Percentiles rank a stretch among this genome's conserved stretches.
phyloP scores from a whole-genome alignment of 805 yeast species.

The Lipomyces sp. region DNA sequence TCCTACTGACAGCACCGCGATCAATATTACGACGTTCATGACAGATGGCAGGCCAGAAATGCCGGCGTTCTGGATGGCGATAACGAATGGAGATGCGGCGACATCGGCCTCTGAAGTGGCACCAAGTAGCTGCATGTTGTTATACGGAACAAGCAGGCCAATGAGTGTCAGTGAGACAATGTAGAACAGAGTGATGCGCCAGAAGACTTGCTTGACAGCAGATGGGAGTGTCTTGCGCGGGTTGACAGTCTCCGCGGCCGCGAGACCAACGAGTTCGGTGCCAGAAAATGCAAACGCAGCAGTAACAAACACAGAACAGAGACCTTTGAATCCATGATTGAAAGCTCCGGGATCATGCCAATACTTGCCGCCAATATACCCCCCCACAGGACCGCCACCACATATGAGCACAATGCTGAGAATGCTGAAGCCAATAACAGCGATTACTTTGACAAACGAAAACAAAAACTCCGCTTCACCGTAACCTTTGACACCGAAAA shows the following conservation, averaged over 20 bases:
- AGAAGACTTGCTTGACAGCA: conserved; percentile 80
- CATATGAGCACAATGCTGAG: conserved; percentile 59
- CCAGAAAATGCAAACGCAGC: conserved; percentile 82
- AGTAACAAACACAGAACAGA: conserved; percentile 70
- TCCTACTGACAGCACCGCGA: conserved; percentile 74
- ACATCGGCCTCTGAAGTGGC: conserved; percentile 56
- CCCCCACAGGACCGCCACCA: conserved; percentile 66
- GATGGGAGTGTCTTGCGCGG: conserved; percentile 70
- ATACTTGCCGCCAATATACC: conserved; percentile 60
- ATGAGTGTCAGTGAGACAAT: conserved; percentile 59
- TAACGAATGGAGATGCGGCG: conserved; percentile 74
- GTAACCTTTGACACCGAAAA: conserved; percentile 62
- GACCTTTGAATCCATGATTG: conserved; percentile 71
- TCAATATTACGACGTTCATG: conserved; percentile 70
- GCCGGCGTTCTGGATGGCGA: conserved; percentile 70
- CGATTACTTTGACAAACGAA: conserved; percentile 60
- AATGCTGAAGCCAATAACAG: conserved; percentile 64
- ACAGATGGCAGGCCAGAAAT: conserved; percentile 71
- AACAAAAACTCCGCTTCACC: conserved; percentile 73
- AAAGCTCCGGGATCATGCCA: conserved; percentile 64
- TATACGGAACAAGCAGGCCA: conserved; percentile 74
- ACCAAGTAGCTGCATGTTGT: conserved; percentile 53
- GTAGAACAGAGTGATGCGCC: conserved; percentile 78
- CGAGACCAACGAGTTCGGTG: conserved; percentile 72
- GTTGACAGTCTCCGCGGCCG: conserved; percentile 76